Base-by-base conservation (phyloP, 768 basidiomycete genomes). In the Lentinula edodes region DNA sequence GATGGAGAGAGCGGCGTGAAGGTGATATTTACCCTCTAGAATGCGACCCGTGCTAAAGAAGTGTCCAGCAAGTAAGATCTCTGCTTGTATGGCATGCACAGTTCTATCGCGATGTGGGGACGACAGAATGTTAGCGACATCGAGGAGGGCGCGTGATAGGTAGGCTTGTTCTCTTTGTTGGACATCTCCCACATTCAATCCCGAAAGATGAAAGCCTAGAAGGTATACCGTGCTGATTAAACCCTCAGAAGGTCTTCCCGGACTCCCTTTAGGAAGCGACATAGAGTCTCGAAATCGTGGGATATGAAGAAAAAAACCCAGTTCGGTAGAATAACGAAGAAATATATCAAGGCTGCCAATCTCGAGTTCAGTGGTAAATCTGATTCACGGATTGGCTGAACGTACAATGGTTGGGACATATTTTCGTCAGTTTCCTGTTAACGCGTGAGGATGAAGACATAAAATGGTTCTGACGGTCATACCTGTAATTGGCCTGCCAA, bases 291-390 rank as follows among this genome's bases (percentile, higher is more conserved):
- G 79, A 63, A 87, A 80, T 35, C 84, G 78, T 7, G 76, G 60
- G 6, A 71, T 67, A 61, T 78, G 72, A 58, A 92, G 81, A 71
- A 90, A 91, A 67, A 91, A 85, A 5, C 87, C 87, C 60, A 89
- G 78, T 66, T 85, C 80, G 42, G 75, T 69, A 0, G 82, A 78
- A 65, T 89, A 78, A 16, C 80, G 83, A 12, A 85, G 69, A 67
- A 93, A 85, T 23, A 74, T 75, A 66, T 86, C 81, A 3, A 88
- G 69, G 39, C 88, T 90, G 52, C 71, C 3, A 76, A 80, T 36
- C 78, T 80, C 2, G 78, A 66, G 9, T 69, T 55, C n/a, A 80
- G 72, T 42, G 74, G 74, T 35, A 69, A 68, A 34, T 71, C 69
- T 61, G 77, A 76, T 66, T 80, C 76, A 64, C 77, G 79, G 53